Base-by-base conservation (phyloP, 139 green algal species). In the Chlamydomonas urium region DNA sequence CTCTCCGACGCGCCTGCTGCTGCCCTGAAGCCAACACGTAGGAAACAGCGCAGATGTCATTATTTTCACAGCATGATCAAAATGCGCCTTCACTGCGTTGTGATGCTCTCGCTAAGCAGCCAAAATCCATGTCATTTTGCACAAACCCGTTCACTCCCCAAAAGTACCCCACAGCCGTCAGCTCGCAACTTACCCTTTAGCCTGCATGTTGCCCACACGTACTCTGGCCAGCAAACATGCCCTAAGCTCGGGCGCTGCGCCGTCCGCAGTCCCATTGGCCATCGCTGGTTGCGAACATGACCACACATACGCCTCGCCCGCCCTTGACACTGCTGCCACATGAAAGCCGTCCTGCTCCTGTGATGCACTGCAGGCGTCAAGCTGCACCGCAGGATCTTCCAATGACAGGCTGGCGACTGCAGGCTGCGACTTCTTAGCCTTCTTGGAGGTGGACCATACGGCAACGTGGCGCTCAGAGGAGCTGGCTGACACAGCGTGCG, bases 261-360 rank as follows among this genome's bases (percentile, higher is more conserved):
- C n/a, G n/a, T n/a, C 65, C 23, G 33, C 73, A 31, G 21, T 32
- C 4, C 62, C 63, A 2, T 65, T 62, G 21, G 19, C 63, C 0
- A 58, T 37, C 4, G 2, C 69, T 19, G 32, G 28, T 45, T 4
- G 53, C 1, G 50, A 48, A 45, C 77, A 81, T 17, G 61, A 26
- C 86, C 86, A 91, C 38, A 89, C 83, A 31, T 80, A 87, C 29
- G 71, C 79, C 58, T 83, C 79, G 2, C 86, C 86, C n/a, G 47
- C 42, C 60, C 79, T 68, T 5, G 75, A 83, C 31, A 88, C 80
- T 24, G 81, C 86, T 28, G 71, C 71, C 57, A 83, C 73, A 32
- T 79, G 66, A 50, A 89, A 87, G 47, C 48, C 75, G 23, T 19
- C 45, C 35, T 57, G n/a, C 5, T 35, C 56, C 33, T 3, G 5